These are phyloP conservation scores for Trichoderma sp. DNA, from an alignment of 2,329 filamentous ascomycete genomes.

Conservation along the genomic window DNA sequence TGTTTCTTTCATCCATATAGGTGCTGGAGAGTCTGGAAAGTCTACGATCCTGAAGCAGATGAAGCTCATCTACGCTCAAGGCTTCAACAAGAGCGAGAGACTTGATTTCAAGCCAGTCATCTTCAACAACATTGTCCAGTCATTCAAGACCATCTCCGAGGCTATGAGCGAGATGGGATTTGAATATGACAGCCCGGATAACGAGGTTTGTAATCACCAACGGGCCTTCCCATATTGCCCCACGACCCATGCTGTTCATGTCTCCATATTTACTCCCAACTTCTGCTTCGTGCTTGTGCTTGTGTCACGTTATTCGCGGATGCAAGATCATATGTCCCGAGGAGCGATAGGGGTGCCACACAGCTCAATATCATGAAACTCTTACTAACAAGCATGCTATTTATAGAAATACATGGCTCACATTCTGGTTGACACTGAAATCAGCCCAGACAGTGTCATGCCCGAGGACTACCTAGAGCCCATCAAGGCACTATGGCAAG, in stretches of 20 bases:
- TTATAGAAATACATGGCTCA: conserved; percentile 71
- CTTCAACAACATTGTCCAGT: conserved; percentile 69
- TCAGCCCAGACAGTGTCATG: conserved; percentile 76
- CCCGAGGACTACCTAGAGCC: conserved; percentile 74
- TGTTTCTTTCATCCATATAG: conserved; percentile 53
- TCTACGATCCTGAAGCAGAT: conserved; percentile 98
- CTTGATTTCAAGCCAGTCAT: conserved; percentile 73
- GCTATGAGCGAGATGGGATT: conserved; percentile 75
- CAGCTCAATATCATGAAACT: background rate
- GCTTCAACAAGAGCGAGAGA: conserved; percentile 80
- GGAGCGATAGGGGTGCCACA: background rate
- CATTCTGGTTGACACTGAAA: conserved; percentile 76
- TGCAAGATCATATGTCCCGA: background rate
- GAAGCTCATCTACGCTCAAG: conserved; percentile 99
- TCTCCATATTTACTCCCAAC: background rate
- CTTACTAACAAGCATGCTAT: conserved; percentile 17
- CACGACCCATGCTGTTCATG: background rate
- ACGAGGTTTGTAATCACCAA: conserved; percentile 60
- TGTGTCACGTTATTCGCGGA: background rate
- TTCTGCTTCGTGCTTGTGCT: background rate
- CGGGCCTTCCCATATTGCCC: background rate
- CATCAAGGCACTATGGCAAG: conserved; percentile 89
- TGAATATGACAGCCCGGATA: conserved; percentile 72
- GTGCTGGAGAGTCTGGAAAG: conserved; percentile 92
- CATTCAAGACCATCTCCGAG: conserved; percentile 66